Evolutionary conservation across 1,284 basidiomycete genomes (phyloP).

Genomic region (Golubevia sp.): DNA sequence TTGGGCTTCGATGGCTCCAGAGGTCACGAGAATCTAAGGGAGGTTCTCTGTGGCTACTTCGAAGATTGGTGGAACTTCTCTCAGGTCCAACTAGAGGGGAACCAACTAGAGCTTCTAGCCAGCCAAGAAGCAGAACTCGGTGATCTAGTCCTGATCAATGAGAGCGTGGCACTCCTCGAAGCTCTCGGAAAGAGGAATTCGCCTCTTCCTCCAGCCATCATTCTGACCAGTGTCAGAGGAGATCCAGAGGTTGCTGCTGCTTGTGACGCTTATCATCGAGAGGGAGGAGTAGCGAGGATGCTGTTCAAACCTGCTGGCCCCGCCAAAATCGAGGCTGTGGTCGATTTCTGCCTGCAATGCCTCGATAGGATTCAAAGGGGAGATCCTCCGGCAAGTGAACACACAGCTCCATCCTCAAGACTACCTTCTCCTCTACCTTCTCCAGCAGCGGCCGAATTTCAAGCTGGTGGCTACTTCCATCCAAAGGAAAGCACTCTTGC

Average conservation of each 20-base stretch:
- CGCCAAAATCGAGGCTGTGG: slow-evolving; percentile 71
- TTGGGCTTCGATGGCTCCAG: slow-evolving; percentile 73
- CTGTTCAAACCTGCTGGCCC: slow-evolving; percentile 90
- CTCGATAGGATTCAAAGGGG: slow-evolving; percentile 57
- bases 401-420: slow-evolving; percentile 30
- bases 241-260: slow-evolving; percentile 69
- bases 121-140: slow-evolving; percentile 58
- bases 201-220: slow-evolving; percentile 72
- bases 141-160: slow-evolving; percentile 82
- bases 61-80: slow-evolving; percentile 78
- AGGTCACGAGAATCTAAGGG: slow-evolving; percentile 73
- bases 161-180: slow-evolving; percentile 71
- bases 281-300: slow-evolving; percentile 84
- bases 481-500: not conserved
- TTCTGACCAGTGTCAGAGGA: slow-evolving; percentile 74
- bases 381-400: slow-evolving; percentile 23
- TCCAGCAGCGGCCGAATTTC: not conserved
- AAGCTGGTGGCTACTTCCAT: slow-evolving; percentile 1
- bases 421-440: slow-evolving; percentile 20
- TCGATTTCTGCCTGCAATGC: slow-evolving; percentile 75
- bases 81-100: slow-evolving; percentile 64
- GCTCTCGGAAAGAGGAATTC: slow-evolving; percentile 69
- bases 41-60: slow-evolving; percentile 73
- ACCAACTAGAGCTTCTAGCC: slow-evolving; percentile 36
- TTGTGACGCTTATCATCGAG: slow-evolving; percentile 73